phyloP scores from a whole-genome alignment of 163 green algal species.

The Scenedesmus sp. region DNA sequence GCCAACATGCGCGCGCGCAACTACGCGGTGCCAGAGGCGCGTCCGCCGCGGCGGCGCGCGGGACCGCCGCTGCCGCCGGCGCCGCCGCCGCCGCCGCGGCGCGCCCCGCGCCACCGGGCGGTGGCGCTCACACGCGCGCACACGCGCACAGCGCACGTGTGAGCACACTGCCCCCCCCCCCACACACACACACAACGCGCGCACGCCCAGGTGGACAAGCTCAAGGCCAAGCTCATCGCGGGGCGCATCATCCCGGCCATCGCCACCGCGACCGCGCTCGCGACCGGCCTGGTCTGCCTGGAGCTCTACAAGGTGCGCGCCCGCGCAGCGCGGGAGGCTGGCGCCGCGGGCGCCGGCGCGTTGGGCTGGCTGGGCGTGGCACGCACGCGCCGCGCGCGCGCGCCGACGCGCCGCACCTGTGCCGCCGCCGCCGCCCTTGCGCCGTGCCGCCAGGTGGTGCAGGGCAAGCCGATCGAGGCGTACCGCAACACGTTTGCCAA shows the following conservation, averaged over 20 bases:
- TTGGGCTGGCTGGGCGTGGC: neutral
- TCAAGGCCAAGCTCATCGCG: conserved; percentile 99
- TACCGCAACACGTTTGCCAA: conserved; percentile 99
- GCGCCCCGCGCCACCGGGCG: no score
- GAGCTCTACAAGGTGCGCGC: conserved; percentile 99
- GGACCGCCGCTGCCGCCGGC: no score
- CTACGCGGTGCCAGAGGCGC: conserved; percentile 73
- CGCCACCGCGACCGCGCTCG: conserved; percentile 92
- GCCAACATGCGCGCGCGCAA: conserved; percentile 99
- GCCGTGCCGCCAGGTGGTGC: conserved; percentile 44
- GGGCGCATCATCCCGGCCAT: conserved; percentile 98
- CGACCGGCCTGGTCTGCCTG: conserved; percentile 93
- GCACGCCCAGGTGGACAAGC: conserved; percentile 96
- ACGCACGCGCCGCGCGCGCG: no score
- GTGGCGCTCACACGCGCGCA: no score
- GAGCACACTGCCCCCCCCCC: no score
- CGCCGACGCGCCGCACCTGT: no score
- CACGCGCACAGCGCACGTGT: no score
- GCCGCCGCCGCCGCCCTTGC: conserved; percentile 6
- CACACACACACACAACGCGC: no score
- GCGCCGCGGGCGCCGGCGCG: neutral
- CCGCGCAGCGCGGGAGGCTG: no score
- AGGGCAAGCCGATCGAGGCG: conserved; percentile 79
- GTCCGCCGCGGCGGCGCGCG: no score
- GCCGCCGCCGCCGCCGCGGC: no score